Conservation (phyloP, 176 grass and related monocot genomes). For the Poa annua region DNA sequence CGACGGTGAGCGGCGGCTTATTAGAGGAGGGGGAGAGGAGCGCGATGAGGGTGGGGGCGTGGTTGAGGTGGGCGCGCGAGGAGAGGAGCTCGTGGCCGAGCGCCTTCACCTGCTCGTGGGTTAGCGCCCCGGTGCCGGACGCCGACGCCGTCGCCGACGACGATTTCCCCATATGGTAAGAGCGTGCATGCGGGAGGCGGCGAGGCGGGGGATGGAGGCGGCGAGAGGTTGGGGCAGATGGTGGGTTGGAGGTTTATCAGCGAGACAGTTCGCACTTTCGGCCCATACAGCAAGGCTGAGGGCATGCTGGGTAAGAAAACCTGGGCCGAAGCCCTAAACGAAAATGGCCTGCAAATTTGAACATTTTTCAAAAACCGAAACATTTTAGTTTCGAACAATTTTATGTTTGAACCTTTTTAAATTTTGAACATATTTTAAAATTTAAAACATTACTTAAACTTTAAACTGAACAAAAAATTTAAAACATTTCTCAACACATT, state of each 20-base stretch:
- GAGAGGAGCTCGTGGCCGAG: slow-evolving; percentile 73
- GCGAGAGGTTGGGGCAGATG: neutral
- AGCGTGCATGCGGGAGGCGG: slow-evolving; percentile 21
- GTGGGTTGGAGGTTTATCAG: slow-evolving; percentile 42
- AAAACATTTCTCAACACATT: no score
- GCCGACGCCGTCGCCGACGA: neutral
- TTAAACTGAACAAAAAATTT: no score
- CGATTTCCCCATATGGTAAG: slow-evolving; percentile 42
- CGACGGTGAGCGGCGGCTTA: slow-evolving; percentile 41
- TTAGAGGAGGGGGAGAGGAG: slow-evolving; percentile 62
- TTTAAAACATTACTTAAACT: no score
- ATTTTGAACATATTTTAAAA: no score
- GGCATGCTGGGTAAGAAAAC: no score
- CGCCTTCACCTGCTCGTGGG: slow-evolving; percentile 59
- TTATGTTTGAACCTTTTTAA: no score
- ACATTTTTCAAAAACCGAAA: no score
- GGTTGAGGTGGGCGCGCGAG: slow-evolving; percentile 84
- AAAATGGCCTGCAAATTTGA: no score
- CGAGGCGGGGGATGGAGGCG: neutral
- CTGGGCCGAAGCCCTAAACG: no score
- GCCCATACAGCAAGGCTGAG: no score
- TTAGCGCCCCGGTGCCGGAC: slow-evolving; percentile 24
- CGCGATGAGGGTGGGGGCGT: slow-evolving; percentile 75
- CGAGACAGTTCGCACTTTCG: no score
- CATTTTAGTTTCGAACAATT: no score